phyloP scores from a whole-genome alignment of 176 grass and related monocot species.

The sorghum (Sorghum bicolor) region DNA sequence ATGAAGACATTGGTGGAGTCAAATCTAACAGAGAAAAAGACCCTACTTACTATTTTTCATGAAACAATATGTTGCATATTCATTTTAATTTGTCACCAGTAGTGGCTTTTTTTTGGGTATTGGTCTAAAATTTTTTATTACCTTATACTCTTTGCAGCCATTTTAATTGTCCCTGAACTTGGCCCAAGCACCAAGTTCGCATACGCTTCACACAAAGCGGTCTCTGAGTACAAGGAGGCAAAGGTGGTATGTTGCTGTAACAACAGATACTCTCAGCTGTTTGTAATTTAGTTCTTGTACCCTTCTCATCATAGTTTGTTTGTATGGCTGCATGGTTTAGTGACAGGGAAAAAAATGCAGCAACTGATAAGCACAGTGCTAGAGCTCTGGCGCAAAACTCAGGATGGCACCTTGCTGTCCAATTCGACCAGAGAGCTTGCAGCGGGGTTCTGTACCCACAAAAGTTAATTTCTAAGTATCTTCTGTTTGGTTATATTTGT shows the following conservation, averaged over 20 bases:
- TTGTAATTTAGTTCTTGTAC: background rate
- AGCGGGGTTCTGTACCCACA: too few relatives aligned
- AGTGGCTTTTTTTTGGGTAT: background rate
- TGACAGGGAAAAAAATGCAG: background rate
- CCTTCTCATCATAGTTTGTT: background rate
- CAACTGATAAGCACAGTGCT: too few relatives aligned
- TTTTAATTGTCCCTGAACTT: conserved; percentile 94
- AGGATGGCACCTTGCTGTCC: too few relatives aligned
- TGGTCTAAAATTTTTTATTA: conserved; percentile 15
- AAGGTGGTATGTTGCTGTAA: conserved; percentile 60
- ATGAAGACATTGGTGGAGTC: conserved; percentile 90
- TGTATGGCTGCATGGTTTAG: background rate
- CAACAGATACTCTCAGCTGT: background rate
- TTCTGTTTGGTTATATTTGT: too few relatives aligned
- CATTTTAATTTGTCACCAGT: too few relatives aligned
- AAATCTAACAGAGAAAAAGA: conserved; percentile 94
- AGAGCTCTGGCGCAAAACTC: too few relatives aligned
- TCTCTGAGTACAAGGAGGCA: conserved; percentile 94
- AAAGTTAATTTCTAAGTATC: too few relatives aligned
- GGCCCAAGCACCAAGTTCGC: conserved; percentile 81
- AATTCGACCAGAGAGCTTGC: too few relatives aligned
- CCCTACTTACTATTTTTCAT: conserved; percentile 33
- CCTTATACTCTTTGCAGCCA: conserved; percentile 55
- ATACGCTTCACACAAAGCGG: conserved; percentile 92
- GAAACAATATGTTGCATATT: too few relatives aligned